These are phyloP conservation scores for Casuarina cunninghamiana DNA, from an alignment of 306 rosid genomes.

Conservation along the genomic window DNA sequence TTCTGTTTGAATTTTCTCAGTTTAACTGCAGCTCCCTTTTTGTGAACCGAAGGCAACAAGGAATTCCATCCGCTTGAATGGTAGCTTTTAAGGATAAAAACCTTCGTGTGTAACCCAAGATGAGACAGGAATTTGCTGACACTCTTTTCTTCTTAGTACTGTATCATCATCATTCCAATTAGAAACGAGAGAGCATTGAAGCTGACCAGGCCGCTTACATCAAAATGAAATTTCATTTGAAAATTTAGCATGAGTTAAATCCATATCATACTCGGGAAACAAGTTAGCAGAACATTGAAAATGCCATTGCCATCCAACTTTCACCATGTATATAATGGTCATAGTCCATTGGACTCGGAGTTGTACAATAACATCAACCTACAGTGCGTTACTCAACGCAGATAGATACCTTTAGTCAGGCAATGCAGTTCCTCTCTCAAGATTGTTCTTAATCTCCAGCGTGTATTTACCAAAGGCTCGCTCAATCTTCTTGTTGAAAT, in stretches of 20 bases:
- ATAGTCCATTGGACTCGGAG: background rate
- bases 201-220: background rate
- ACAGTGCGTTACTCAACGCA: constrained; percentile 3
- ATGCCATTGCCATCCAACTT: background rate
- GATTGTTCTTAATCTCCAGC: constrained; percentile 95
- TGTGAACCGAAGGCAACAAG: too few species aligned
- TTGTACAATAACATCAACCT: background rate
- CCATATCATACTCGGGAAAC: background rate
- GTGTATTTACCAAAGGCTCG: constrained; percentile 99
- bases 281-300: background rate
- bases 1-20: too few species aligned
- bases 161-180: too few species aligned
- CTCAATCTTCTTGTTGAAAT: constrained; percentile 96
- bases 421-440: constrained; percentile 96
- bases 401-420: constrained; percentile 60
- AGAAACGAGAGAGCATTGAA: too few species aligned
- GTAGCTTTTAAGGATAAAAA: background rate
- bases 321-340: background rate
- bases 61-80: background rate
- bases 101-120: background rate
- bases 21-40: too few species aligned
- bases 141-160: too few species aligned
- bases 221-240: background rate
- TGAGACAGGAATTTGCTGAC: background rate
- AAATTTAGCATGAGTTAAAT: background rate